Base-by-base conservation (phyloP, 768 basidiomycete genomes). In the Kwoniella dejecticola region DNA sequence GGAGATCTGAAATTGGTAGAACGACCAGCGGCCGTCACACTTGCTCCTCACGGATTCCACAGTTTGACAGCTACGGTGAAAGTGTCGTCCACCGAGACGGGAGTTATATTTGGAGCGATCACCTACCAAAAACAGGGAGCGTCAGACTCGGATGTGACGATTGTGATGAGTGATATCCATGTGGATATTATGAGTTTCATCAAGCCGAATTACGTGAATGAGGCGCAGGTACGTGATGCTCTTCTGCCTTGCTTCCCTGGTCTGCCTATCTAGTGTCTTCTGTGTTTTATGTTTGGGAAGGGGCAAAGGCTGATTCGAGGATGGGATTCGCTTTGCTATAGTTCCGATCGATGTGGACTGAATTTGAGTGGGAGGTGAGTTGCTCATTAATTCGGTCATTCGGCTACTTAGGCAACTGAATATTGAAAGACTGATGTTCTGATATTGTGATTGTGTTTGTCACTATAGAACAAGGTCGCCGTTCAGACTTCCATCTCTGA, bases 171-270 rank as follows among this genome's bases (percentile, higher is more conserved):
- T 76, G 94, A 98, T 80, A 92, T 96, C 52, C 48, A 67, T 79
- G 90, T 97, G 66, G 96, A 99, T 79, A 96, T 99, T 67, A 94
- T 96, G 89, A 91, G 93, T 77, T 96, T 93, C 81, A 95, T 96
- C 81, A 91, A 93, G 79, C 91, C 95, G 4, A 91, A 92, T 7
- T 89, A 90, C 73, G 96, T 94, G 79, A 95, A 88, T 41, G 95
- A 99, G 78, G 87, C 90, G 21, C 91, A 93, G 85, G 91, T 90
- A 72, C 21, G 81, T 75, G 31, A 3, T 23, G 3, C n/a, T 45
- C 1, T 42, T n/a, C n/a, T n/a, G n/a, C n/a, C n/a, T 31, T 26
- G 29, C 19, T 4, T 31, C 29, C n/a, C n/a, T n/a, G n/a, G n/a
- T n/a, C n/a, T n/a, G n/a, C n/a, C n/a, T n/a, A n/a, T n/a, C n/a